A percentile compares a stretch with the other conserved stretches of the same genome.
Evolutionary conservation across 2,329 filamentous ascomycete species (phyloP).

Genomic region (Phyllosticta citribraziliensis): DNA sequence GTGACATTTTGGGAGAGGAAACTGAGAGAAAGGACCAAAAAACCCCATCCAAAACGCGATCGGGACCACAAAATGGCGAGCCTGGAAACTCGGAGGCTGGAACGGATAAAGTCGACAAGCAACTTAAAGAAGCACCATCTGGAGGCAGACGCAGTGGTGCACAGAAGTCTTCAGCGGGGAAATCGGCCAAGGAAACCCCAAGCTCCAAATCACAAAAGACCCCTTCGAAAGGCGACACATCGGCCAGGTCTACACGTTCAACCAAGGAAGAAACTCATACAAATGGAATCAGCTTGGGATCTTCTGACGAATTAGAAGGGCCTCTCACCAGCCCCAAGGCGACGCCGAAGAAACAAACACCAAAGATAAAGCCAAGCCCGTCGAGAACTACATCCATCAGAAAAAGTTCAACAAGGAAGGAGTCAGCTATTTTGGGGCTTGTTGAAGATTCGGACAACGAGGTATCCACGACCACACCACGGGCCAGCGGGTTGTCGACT

Average conservation of each 20-base stretch:
- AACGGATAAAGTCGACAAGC: background rate
- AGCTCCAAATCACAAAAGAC: background rate
- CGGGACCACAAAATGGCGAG: background rate
- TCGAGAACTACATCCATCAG: constrained; percentile 12
- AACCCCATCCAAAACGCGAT: background rate
- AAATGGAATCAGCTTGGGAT: constrained; percentile 10
- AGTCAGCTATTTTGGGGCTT: constrained; percentile 21
- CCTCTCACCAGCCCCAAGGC: constrained; percentile 13
- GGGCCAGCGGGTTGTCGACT: constrained; percentile 12
- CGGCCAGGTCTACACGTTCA: constrained; percentile 12
- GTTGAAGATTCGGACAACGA: constrained; percentile 15
- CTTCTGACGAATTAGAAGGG: constrained; percentile 2
- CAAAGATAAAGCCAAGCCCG: constrained; percentile 11
- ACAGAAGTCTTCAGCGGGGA: background rate
- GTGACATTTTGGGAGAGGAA: background rate
- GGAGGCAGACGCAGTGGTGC: background rate
- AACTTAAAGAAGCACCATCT: background rate
- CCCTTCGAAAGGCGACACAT: constrained; percentile 1
- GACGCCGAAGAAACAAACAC: constrained; percentile 5
- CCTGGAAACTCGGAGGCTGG: background rate
- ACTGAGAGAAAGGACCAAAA: background rate
- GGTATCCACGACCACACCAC: constrained; percentile 1
- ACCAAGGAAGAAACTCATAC: constrained; percentile 7
- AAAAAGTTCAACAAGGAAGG: constrained; percentile 14
- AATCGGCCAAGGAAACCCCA: background rate